Evolutionary conservation across 495 filamentous ascomycete species (phyloP).

Genomic region (Aspergillus coremiiformis): DNA sequence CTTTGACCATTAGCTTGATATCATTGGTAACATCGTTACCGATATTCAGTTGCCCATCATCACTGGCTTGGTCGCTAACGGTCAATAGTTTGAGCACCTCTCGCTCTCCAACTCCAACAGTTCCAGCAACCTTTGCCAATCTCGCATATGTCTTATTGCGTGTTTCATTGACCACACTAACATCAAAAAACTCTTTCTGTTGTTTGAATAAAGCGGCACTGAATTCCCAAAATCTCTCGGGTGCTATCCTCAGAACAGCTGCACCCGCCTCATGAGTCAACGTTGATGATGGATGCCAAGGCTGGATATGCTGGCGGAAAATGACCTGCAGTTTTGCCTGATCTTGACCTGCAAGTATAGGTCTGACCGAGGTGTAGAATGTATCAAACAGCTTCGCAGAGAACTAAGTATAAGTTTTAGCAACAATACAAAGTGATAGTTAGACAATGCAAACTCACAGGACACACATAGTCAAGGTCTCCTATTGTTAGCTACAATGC

Average conservation of each 20-base stretch:
- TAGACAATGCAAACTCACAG: slow-evolving; percentile 37
- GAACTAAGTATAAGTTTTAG: slow-evolving; percentile 28
- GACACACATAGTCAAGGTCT: slow-evolving; percentile 83
- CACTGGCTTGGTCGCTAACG: slow-evolving; percentile 53
- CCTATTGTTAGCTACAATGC: background rate
- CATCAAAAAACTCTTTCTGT: slow-evolving; percentile 73
- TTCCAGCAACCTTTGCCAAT: slow-evolving; percentile 59
- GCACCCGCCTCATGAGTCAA: slow-evolving; percentile 80
- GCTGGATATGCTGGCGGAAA: slow-evolving; percentile 87
- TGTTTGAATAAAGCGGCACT: slow-evolving; percentile 61
- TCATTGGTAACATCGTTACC: slow-evolving; percentile 78
- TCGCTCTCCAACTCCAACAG: slow-evolving; percentile 58
- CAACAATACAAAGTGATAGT: slow-evolving; percentile 11
- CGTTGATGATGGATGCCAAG: slow-evolving; percentile 90
- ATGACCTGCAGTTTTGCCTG: slow-evolving; percentile 57
- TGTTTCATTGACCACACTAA: slow-evolving; percentile 69
- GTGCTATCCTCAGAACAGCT: slow-evolving; percentile 61
- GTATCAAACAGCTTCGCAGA: slow-evolving; percentile 67
- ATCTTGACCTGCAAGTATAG: slow-evolving; percentile 50
- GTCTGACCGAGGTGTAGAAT: slow-evolving; percentile 52
- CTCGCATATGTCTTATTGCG: slow-evolving; percentile 79
- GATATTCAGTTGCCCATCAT: slow-evolving; percentile 58
- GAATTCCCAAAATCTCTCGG: slow-evolving; percentile 71
- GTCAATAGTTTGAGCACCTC: slow-evolving; percentile 56
- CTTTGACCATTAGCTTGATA: slow-evolving; percentile 76